Percentiles rank a stretch among this genome's conserved stretches.
These are phyloP conservation scores for Metarhizium sp. DNA, from an alignment of 2,329 filamentous ascomycete species.

Conservation along the genomic window DNA sequence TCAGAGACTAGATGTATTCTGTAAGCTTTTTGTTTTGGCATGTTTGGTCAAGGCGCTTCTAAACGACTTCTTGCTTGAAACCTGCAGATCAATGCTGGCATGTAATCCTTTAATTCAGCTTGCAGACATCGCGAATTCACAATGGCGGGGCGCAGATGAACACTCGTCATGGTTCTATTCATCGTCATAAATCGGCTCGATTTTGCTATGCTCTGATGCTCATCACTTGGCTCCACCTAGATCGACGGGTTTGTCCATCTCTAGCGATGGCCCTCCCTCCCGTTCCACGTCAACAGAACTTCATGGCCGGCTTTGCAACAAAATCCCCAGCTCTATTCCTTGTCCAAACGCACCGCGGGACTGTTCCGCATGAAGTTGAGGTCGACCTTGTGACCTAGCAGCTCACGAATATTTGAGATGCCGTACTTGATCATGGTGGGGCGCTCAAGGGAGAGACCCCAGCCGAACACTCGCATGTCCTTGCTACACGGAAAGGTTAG, in stretches of 20 bases:
- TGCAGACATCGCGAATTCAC: neutral
- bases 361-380: slow-evolving; percentile 86
- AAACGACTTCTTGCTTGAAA: no score
- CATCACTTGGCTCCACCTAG: neutral
- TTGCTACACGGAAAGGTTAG: slow-evolving; percentile 27
- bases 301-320: neutral
- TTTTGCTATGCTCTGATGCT: neutral
- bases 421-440: slow-evolving; percentile 97
- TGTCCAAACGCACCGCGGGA: slow-evolving; percentile 81
- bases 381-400: slow-evolving; percentile 93
- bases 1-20: no score
- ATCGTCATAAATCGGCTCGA: neutral
- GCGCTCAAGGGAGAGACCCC: slow-evolving; percentile 82
- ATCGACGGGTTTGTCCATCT: neutral
- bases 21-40: no score
- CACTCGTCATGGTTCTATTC: neutral
- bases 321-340: slow-evolving; percentile 44
- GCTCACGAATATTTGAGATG: slow-evolving; percentile 82
- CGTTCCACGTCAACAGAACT: neutral
- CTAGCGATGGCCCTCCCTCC: neutral
- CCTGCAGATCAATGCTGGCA: no score
- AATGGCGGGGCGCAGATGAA: neutral
- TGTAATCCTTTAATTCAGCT: no score
- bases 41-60: no score
- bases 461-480: slow-evolving; percentile 89